Percentiles rank a stretch among this genome's conserved stretches.
These are phyloP conservation scores for Nemania bipapillata DNA, from an alignment of 2,329 filamentous ascomycete genomes.

Conservation along the genomic window DNA sequence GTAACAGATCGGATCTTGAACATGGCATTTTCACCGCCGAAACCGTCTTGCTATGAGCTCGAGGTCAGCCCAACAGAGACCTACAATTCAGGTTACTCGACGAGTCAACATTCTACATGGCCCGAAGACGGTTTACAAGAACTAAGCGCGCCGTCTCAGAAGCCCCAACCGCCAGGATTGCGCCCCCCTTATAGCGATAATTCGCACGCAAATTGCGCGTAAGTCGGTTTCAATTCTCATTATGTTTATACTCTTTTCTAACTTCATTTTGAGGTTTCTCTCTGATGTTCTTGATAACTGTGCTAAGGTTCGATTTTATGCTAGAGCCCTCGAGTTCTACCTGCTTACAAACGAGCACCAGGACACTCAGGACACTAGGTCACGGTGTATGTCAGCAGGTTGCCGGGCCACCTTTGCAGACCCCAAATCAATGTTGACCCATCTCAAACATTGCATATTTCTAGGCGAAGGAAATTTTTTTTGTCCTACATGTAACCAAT, in stretches of 20 bases:
- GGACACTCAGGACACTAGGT: neutral
- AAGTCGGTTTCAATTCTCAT: slow-evolving; percentile 1
- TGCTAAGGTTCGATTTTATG: slow-evolving; percentile 36
- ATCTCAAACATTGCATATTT: slow-evolving; percentile 38
- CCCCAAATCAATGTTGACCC: slow-evolving; percentile 37
- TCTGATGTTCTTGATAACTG: slow-evolving; percentile 39
- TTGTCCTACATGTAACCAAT: slow-evolving; percentile 33
- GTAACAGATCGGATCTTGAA: slow-evolving; percentile 2
- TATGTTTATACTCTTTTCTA: slow-evolving; percentile 1
- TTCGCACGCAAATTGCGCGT: slow-evolving; percentile 16
- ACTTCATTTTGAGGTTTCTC: slow-evolving; percentile 32
- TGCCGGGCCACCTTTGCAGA: slow-evolving; percentile 33
- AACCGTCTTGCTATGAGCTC: neutral
- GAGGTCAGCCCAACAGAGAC: neutral
- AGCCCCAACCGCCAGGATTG: neutral
- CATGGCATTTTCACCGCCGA: slow-evolving; percentile 8
- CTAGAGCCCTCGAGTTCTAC: slow-evolving; percentile 36
- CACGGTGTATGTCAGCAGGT: slow-evolving; percentile 35
- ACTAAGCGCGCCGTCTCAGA: neutral
- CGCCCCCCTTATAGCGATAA: neutral
- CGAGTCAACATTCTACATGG: neutral
- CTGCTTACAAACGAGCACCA: slow-evolving; percentile 26
- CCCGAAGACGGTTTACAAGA: neutral
- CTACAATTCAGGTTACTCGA: neutral
- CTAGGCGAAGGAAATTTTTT: slow-evolving; percentile 34